Conservation (phyloP, 768 basidiomycete genomes). For the Boletus reticulatus region DNA sequence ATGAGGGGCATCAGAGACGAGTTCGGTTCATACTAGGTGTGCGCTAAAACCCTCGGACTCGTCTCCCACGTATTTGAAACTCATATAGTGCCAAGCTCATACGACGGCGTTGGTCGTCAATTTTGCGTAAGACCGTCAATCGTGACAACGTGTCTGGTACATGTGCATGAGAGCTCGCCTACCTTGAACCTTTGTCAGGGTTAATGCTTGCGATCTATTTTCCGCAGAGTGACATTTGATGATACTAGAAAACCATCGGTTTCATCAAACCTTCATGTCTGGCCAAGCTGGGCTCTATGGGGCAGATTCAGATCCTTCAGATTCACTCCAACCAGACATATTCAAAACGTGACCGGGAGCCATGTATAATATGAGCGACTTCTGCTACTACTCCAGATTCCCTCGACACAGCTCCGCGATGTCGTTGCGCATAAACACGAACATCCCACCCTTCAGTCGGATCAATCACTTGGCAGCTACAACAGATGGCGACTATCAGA, state of each 20-base stretch:
- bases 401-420: conserved; percentile 19
- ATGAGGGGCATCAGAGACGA: neutral
- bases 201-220: neutral
- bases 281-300: conserved; percentile 8
- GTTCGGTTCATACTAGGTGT: conserved; percentile 4
- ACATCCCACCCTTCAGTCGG: conserved; percentile 21
- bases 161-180: neutral
- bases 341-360: conserved; percentile 27
- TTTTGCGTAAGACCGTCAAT: conserved; percentile 13
- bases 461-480: conserved; percentile 16
- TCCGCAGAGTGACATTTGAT: conserved; percentile 3
- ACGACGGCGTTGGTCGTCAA: conserved; percentile 7
- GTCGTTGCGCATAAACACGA: conserved; percentile 31
- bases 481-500: conserved; percentile 12
- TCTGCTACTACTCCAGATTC: conserved; percentile 1
- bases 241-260: conserved; percentile 7
- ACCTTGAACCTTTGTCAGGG: conserved; percentile 3
- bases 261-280: conserved; percentile 12
- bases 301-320: conserved; percentile 8
- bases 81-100: conserved; percentile 7
- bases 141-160: conserved; percentile 15
- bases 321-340: conserved; percentile 11
- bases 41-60: conserved; percentile 18
- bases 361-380: conserved; percentile 21
- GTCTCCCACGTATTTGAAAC: conserved; percentile 18